Base-by-base conservation (phyloP, 1,284 basidiomycete species). In the Psilocybe mexicana region DNA sequence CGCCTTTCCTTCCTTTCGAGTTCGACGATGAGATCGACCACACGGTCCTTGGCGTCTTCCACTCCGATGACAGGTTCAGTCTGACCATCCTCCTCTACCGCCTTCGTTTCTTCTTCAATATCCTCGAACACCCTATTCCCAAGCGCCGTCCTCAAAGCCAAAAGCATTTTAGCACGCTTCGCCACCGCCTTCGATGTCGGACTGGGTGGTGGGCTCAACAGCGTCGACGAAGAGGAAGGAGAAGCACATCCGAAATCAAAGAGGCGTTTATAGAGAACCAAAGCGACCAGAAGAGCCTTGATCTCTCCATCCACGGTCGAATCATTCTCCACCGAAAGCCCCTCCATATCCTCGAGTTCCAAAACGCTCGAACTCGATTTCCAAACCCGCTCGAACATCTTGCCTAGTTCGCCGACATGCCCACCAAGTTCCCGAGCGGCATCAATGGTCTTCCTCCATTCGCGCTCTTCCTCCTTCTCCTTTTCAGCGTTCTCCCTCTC, bases 11-110 rank as follows among this genome's bases (percentile, higher is more conserved):
- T 51, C 64, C 77, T 72, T 67, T 85, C 82, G 23, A 73, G 65
- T 47, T 78, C 78, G 10, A 86, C 83, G 51, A 88, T 75, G 77
- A 84, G 76, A 70, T 90, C 88, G 53, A 88, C 86, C 43, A 83
- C 86, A 8, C 77, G 73, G 70, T 90, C 88, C 58, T 84, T 78
- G 43, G 87, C 87, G 58, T 89, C 86, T 66, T 90, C 86, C 57
- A 89, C 66, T 35, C 42, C 52, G 26, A 53, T 42, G 10, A 43
- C 25, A 14, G 30, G 28, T 8, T 48, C 46, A 18, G 14, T n/a
- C 30, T 30, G 10, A n/a, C 28, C 8, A 11, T 35, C 30, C 14
- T 35, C 65, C 63, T 46, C 23, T 43, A 55, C 40, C 43, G 55
- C 40, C 24, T 55, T 53, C 44, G 58, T 54, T 8, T 33, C 49